A percentile compares a stretch with the other conserved stretches of the same genome.
Conservation (phyloP, 352 stramenopile species). For the Phytopythium oedochilum region DNA sequence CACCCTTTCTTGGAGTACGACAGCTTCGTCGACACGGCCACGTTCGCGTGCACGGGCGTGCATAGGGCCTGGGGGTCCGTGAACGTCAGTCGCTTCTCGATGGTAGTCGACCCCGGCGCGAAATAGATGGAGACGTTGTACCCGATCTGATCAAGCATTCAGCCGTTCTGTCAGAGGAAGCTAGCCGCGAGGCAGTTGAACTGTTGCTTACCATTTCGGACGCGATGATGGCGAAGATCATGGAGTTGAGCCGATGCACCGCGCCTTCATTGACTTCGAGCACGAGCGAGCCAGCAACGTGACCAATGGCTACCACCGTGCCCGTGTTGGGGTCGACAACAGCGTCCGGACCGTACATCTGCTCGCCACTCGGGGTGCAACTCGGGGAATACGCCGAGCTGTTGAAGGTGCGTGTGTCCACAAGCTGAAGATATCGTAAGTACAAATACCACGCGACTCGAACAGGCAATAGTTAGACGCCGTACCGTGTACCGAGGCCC, state of each 20-base stretch:
- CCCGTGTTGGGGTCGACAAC: constrained; percentile 12
- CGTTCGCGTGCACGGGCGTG: not conserved
- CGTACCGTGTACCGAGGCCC: constrained; percentile 8
- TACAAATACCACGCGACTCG: too few species aligned
- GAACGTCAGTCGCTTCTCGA: not conserved
- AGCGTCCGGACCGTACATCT: constrained; percentile 20
- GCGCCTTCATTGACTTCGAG: constrained; percentile 21
- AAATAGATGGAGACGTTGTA: constrained; percentile 20
- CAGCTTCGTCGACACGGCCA: not conserved
- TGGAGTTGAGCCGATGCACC: constrained; percentile 16
- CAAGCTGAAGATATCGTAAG: too few species aligned
- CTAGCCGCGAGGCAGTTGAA: not conserved
- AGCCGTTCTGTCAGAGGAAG: not conserved
- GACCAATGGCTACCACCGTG: constrained; percentile 9
- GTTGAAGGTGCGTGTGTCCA: constrained; percentile 20
- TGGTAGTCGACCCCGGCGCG: not conserved
- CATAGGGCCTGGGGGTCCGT: not conserved
- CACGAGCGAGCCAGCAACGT: constrained; percentile 12
- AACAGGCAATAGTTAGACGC: too few species aligned
- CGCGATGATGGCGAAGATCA: constrained; percentile 24
- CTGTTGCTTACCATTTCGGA: constrained; percentile 14
- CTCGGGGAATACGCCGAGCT: constrained; percentile 2
- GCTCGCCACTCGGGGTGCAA: constrained; percentile 9
- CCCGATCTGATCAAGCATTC: constrained; percentile 7
- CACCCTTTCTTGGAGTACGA: not conserved